phyloP scores from a whole-genome alignment of 306 rosid species.

The Vicia faba region DNA sequence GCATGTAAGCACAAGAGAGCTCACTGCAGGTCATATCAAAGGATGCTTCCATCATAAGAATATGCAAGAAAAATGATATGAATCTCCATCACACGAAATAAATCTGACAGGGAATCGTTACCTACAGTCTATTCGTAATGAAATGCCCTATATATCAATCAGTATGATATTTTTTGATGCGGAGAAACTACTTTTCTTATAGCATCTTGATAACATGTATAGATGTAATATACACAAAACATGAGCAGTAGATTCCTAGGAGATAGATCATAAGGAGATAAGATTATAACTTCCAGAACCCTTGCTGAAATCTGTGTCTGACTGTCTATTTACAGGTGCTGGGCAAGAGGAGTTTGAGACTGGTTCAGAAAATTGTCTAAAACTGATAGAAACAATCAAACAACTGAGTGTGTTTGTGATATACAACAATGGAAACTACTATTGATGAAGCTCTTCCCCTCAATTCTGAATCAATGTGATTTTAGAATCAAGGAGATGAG shows the following conservation, averaged over 20 bases:
- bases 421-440: neutral
- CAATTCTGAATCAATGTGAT: conserved; percentile 2
- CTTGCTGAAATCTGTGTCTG: neutral
- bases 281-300: neutral
- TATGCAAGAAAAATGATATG: conserved; percentile 13
- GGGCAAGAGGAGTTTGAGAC: conserved; percentile 12
- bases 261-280: neutral
- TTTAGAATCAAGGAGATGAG: conserved; percentile 14
- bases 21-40: conserved; percentile 23
- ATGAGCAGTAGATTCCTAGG: conserved; percentile 5
- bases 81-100: too few species aligned
- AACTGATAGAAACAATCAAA: conserved; percentile 12
- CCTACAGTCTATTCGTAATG: neutral
- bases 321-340: neutral
- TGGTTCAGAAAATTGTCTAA: conserved; percentile 4
- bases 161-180: conserved; percentile 3
- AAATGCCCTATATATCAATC: neutral
- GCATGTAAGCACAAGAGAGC: conserved; percentile 33
- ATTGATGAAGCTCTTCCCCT: conserved; percentile 6
- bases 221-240: conserved; percentile 18
- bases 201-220: conserved; percentile 11
- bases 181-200: conserved; percentile 10
- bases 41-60: conserved; percentile 25
- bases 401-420: neutral
- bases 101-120: too few species aligned